A percentile compares a stretch with the other conserved stretches of the same genome.
These are phyloP conservation scores for Lyophyllum decastes DNA, from an alignment of 768 basidiomycete species.

Conservation along the genomic window DNA sequence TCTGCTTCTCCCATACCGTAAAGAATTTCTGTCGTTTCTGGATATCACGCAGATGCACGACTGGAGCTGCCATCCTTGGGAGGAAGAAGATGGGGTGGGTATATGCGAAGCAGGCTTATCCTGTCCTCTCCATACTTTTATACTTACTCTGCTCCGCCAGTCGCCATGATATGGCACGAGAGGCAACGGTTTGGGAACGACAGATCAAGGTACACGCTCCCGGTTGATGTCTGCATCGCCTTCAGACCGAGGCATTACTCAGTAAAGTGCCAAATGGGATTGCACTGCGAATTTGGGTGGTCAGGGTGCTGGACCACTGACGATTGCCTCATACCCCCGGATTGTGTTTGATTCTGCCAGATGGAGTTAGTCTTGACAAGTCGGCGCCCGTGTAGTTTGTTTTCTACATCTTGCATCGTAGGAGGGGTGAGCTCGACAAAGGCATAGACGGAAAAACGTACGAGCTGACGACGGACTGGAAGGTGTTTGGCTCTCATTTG, in stretches of 20 bases:
- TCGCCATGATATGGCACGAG: neutral
- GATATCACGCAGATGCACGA: slow-evolving; percentile 45
- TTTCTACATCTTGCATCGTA: too few species aligned
- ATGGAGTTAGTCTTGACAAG: neutral
- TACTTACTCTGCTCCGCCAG: slow-evolving; percentile 9
- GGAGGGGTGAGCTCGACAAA: too few species aligned
- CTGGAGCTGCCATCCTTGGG: slow-evolving; percentile 16
- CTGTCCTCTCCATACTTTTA: neutral
- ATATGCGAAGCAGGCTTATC: slow-evolving; percentile 5
- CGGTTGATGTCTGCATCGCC: slow-evolving; percentile 5
- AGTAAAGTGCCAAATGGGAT: slow-evolving; percentile 9
- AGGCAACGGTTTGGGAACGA: slow-evolving; percentile 2
- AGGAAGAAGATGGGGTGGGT: neutral
- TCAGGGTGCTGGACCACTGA: neutral
- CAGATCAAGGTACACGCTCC: slow-evolving; percentile 3
- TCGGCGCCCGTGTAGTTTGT: too few species aligned
- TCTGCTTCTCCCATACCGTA: slow-evolving; percentile 49
- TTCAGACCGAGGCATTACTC: slow-evolving; percentile 8
- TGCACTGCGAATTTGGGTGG: neutral
- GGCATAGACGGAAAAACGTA: too few species aligned
- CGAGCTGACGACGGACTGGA: too few species aligned
- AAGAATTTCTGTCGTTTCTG: slow-evolving; percentile 38
- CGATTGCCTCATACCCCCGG: neutral
- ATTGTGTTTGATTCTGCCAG: neutral
- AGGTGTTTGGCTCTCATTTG: too few species aligned